Evolutionary conservation across 176 grass and related monocot species (phyloP), one percentile per base, ranked within the genome.

Genomic region (Poa pratensis): DNA sequence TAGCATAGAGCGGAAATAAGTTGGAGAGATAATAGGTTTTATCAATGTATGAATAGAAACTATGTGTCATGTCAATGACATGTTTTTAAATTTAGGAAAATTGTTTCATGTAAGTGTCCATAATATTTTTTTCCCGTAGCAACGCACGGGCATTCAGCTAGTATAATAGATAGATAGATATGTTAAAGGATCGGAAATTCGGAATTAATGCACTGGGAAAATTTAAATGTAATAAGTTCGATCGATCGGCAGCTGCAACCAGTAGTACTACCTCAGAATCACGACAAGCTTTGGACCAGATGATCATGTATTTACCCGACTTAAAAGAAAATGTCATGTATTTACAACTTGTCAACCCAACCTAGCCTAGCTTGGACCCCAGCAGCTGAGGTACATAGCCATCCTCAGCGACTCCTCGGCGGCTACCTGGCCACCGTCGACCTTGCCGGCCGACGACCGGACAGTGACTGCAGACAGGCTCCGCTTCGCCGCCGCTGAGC

Each of bases 341-440:
- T 81, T 14, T 80, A 80, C 58, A 75, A 9, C 59, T 63, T 80
- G 28, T 37, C 54, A 54, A 53, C 18, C 7, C 35, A 82, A 37
- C 11, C 4, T 57, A 82, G 7, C 14, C 63, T 85, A 97, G 82
- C 87, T 83, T 48, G 94, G 90, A 4, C 92, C 92, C 94, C 92
- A 92, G 76, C 88, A 97, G 73, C 90, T 94, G 77, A 94, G 82
- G 77, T 92, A 93, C 83, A 95, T 92, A 70, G 92, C 66, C 93
- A 92, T 92, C 85, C 93, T 86, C 69, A 92, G 75, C 18, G 90
- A 91, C 78, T 95, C 88, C 75, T 89, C 90, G 43, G 51, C 73
- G 62, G 83, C 73, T 17, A 13, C 35, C 34, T 32, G 9, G 28
- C 30, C n/a, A 11, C 16, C 11, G 7, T 67, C 37, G 57, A 27